Conservation (phyloP, 2,329 filamentous ascomycete genomes). For the Curvularia hawaiiensis region DNA sequence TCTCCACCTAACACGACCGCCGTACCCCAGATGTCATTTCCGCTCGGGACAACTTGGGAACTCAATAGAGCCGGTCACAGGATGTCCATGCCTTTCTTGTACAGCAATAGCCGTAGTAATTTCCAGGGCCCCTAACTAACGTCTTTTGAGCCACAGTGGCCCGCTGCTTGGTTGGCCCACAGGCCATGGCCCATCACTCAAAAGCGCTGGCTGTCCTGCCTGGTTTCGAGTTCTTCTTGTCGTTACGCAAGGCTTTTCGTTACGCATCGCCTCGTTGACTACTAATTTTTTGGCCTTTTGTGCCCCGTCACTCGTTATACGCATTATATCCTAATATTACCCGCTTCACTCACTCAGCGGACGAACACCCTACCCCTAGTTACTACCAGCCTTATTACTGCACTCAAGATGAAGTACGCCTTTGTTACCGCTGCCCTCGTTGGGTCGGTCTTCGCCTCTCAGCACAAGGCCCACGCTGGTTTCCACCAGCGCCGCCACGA, state of each 20-base stretch:
- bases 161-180: conserved; percentile 13
- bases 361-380: conserved; percentile 55
- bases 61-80: conserved; percentile 27
- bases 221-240: conserved; percentile 20
- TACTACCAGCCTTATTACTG: conserved; percentile 40
- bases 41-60: conserved; percentile 32
- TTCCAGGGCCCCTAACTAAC: conserved; percentile 42
- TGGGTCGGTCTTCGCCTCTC: conserved; percentile 59
- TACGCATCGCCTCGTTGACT: conserved; percentile 43
- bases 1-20: conserved; percentile 12
- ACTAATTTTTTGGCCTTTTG: conserved; percentile 37
- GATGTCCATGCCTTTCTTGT: conserved; percentile 34
- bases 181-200: conserved; percentile 33
- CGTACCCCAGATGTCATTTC: conserved; percentile 42
- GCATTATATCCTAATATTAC: conserved; percentile 49
- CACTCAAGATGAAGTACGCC: conserved; percentile 73
- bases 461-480: conserved; percentile 68
- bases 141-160: conserved; percentile 22
- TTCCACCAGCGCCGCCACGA: conserved; percentile 61
- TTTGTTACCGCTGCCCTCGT: conserved; percentile 65
- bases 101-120: conserved; percentile 31
- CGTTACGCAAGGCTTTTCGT: conserved; percentile 40
- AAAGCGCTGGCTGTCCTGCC: conserved; percentile 36
- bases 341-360: conserved; percentile 90
- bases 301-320: conserved; percentile 46